Evolutionary conservation across 148 eudicot species (phyloP).

Genomic region (Spergularia bocconei): DNA sequence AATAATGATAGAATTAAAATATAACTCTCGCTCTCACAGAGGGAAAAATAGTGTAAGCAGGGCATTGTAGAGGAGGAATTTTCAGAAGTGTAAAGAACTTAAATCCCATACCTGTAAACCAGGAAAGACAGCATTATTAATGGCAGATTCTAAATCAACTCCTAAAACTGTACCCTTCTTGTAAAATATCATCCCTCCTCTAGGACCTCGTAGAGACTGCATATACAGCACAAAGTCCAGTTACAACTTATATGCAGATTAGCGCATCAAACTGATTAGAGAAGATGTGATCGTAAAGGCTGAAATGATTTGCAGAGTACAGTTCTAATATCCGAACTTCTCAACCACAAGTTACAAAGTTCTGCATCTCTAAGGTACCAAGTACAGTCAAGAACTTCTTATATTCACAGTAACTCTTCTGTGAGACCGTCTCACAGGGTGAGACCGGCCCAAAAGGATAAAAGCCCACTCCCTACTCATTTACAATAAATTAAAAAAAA

Average conservation of each 20-base stretch:
- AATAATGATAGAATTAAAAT: not conserved
- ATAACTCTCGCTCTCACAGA: not conserved
- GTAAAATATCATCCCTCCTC: constrained; percentile 97
- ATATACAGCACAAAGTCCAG: not conserved
- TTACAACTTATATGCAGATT: constrained; percentile 13
- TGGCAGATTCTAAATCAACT: constrained; percentile 77
- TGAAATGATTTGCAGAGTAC: not conserved
- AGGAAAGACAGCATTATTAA: constrained; percentile 89
- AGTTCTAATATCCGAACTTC: not conserved
- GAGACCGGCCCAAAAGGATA: no score
- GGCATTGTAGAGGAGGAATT: not conserved
- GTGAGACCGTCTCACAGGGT: no score
- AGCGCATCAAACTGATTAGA: not conserved
- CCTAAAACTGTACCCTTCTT: constrained; percentile 72
- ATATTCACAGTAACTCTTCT: no score
- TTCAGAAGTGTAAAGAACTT: not conserved
- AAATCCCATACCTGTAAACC: constrained; percentile 66
- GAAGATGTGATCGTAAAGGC: not conserved
- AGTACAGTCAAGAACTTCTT: no score
- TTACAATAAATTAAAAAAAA: no score
- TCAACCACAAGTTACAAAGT: not conserved
- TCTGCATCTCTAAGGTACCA: no score
- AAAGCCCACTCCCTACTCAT: no score
- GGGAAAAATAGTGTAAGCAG: not conserved
- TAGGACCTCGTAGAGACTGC: constrained; percentile 89